Conservation (phyloP, 371 early-diverging fungal species). For the Apophysomyces ossiformis region DNA sequence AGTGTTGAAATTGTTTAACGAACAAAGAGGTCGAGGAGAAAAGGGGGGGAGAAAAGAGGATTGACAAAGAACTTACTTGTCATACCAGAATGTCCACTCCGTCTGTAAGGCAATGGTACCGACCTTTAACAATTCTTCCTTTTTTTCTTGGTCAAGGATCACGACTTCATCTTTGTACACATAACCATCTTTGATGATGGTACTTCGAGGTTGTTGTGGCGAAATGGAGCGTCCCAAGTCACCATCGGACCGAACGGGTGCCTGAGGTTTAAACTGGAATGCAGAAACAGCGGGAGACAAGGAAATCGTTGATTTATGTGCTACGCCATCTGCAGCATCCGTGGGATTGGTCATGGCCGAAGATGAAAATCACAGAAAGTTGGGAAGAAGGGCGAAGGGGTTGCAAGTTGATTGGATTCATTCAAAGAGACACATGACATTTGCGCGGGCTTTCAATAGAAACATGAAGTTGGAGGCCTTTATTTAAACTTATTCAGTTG, state of each 20-base stretch:
- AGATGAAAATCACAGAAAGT: background rate
- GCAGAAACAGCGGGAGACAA: slow-evolving; percentile 45
- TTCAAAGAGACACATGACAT: slow-evolving; percentile 7
- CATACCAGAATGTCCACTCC: slow-evolving; percentile 72
- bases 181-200: slow-evolving; percentile 30
- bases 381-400: background rate
- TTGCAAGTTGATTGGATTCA: background rate
- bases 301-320: slow-evolving; percentile 13
- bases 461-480: background rate
- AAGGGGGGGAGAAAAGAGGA: background rate
- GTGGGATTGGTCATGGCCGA: slow-evolving; percentile 19
- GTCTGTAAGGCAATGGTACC: slow-evolving; percentile 51
- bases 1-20: background rate
- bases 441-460: slow-evolving; percentile 8
- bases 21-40: slow-evolving; percentile 7
- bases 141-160: slow-evolving; percentile 34
- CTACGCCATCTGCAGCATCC: slow-evolving; percentile 36
- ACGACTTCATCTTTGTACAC: slow-evolving; percentile 36
- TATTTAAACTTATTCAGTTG: no score
- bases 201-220: slow-evolving; percentile 4
- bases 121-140: slow-evolving; percentile 31
- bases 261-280: slow-evolving; percentile 33
- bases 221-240: slow-evolving; percentile 16
- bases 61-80: slow-evolving; percentile 50
- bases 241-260: slow-evolving; percentile 23